These are phyloP conservation scores for Coemansia sp. DNA, from an alignment of 192 early-diverging fungal species.

Conservation along the genomic window DNA sequence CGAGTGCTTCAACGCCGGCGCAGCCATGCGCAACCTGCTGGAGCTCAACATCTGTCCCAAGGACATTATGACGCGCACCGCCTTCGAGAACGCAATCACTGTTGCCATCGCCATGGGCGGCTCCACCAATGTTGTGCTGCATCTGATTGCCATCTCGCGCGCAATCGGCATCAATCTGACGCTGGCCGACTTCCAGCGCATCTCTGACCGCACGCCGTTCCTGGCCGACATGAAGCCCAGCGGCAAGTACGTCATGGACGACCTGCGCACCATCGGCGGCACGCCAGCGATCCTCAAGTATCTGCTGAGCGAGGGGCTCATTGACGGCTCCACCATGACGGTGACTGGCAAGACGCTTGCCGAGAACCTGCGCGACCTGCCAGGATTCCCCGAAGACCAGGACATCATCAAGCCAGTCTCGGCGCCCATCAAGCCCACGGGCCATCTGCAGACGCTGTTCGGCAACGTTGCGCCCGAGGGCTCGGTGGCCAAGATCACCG, in stretches of 20 bases:
- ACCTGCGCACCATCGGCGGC: slow-evolving; percentile 89
- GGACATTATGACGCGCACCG: slow-evolving; percentile 94
- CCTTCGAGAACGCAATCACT: slow-evolving; percentile 97
- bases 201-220: slow-evolving; percentile 88
- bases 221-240: slow-evolving; percentile 98
- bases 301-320: slow-evolving; percentile 77
- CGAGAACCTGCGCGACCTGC: slow-evolving; percentile 83
- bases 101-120: slow-evolving; percentile 92
- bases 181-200: slow-evolving; percentile 92
- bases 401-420: slow-evolving; percentile 80
- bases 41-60: slow-evolving; percentile 90
- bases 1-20: slow-evolving; percentile 85
- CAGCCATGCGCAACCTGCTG: slow-evolving; percentile 84
- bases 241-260: slow-evolving; percentile 98
- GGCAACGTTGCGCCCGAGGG: slow-evolving; percentile 96
- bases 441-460: slow-evolving; percentile 92
- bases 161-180: slow-evolving; percentile 79
- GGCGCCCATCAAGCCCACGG: slow-evolving; percentile 89
- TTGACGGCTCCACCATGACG: slow-evolving; percentile 89
- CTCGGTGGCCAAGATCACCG: slow-evolving; percentile 99
- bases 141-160: slow-evolving; percentile 88
- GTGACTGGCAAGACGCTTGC: slow-evolving; percentile 96
- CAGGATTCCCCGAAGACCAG: slow-evolving; percentile 73
- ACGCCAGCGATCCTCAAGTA: slow-evolving; percentile 95
- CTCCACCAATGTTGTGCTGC: slow-evolving; percentile 96